A percentile compares a stretch with the other conserved stretches of the same genome.
These are phyloP conservation scores for Epichloe festucae DNA, from an alignment of 2,329 filamentous ascomycete genomes.

Conservation along the genomic window DNA sequence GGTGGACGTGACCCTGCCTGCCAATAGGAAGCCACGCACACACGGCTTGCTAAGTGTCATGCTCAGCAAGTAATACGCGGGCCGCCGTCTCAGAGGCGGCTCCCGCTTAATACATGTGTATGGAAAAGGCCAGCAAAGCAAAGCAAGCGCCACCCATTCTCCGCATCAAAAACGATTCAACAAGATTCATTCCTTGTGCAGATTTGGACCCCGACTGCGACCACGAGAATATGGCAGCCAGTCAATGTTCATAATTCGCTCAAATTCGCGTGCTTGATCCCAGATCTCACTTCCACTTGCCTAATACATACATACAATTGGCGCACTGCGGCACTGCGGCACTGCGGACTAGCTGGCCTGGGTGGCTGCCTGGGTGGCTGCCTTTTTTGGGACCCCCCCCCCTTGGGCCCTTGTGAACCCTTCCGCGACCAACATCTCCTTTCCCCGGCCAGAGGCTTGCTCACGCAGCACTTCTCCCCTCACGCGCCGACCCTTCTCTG, in stretches of 20 bases:
- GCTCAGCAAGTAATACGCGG: neutral
- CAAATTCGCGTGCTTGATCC: neutral
- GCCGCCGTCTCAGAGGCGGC: neutral
- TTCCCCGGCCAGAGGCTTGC: slow-evolving; percentile 2
- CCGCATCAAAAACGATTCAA: neutral
- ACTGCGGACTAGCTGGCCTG: neutral
- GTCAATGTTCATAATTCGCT: neutral
- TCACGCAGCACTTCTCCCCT: neutral
- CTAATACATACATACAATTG: neutral
- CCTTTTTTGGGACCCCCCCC: slow-evolving; percentile 3
- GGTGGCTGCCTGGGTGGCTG: neutral
- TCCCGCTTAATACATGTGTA: neutral
- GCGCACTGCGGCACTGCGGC: neutral
- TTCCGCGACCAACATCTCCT: slow-evolving; percentile 1
- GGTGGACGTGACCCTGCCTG: neutral
- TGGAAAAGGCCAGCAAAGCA: slow-evolving; percentile 11
- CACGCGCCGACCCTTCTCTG: slow-evolving; percentile 6
- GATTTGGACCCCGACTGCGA: neutral
- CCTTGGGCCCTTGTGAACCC: neutral
- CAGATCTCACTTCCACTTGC: neutral
- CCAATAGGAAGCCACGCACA: neutral
- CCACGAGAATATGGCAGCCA: neutral
- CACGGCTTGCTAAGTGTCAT: neutral
- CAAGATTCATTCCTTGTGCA: neutral
- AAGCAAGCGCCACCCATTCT: neutral